These are phyloP conservation scores for Penicillium goetzii DNA, from an alignment of 495 filamentous ascomycete genomes.

Conservation along the genomic window DNA sequence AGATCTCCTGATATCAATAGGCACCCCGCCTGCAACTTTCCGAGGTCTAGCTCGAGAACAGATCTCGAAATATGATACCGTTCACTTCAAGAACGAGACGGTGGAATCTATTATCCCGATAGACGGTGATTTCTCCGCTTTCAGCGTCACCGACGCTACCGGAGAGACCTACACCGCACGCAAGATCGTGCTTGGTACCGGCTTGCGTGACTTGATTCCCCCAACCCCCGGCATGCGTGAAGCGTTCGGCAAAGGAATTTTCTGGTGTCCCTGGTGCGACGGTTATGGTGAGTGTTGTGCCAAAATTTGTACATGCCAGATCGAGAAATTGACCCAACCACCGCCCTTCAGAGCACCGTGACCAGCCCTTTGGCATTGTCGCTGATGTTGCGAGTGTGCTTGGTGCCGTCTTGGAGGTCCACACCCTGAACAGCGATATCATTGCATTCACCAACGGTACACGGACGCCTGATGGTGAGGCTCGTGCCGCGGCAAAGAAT, in stretches of 20 bases:
- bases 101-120: slow-evolving; percentile 47
- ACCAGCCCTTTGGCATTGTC: slow-evolving; percentile 58
- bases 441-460: slow-evolving; percentile 60
- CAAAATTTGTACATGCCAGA: background rate
- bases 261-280: slow-evolving; percentile 67
- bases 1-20: slow-evolving; percentile 24
- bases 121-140: slow-evolving; percentile 41
- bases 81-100: slow-evolving; percentile 50
- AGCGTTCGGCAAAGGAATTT: slow-evolving; percentile 60
- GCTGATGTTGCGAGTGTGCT: slow-evolving; percentile 47
- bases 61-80: slow-evolving; percentile 52
- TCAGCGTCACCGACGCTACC: slow-evolving; percentile 42
- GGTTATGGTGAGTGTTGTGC: slow-evolving; percentile 35
- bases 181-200: slow-evolving; percentile 59
- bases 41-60: slow-evolving; percentile 56
- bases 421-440: slow-evolving; percentile 48
- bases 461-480: slow-evolving; percentile 45
- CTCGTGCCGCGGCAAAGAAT: slow-evolving; percentile 40
- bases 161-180: slow-evolving; percentile 47
- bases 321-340: background rate
- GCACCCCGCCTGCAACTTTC: slow-evolving; percentile 55
- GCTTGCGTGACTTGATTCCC: slow-evolving; percentile 57
- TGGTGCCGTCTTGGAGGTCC: slow-evolving; percentile 49
- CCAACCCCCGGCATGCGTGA: slow-evolving; percentile 53
- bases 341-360: slow-evolving; percentile 52